Evolutionary conservation across 2,329 filamentous ascomycete genomes (phyloP), one percentile per base, ranked within the genome.

Genomic region (Cordyceps cateniannulata): DNA sequence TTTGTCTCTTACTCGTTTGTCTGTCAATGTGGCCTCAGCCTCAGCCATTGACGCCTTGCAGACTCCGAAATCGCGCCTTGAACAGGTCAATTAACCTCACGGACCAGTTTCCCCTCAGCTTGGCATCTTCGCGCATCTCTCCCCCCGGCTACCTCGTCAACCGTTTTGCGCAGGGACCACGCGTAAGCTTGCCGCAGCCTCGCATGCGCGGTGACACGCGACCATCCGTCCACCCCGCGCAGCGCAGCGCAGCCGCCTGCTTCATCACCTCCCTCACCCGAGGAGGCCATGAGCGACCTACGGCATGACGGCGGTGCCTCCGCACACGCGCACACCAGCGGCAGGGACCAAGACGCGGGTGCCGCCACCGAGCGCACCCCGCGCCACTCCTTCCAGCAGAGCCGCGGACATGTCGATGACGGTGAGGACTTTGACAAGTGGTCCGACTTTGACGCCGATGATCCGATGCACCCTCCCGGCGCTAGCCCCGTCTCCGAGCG

Each of bases 351-450:
- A 14, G 58, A 60, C 44, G 12, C 49, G 18, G 35, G 50, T 29
- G 29, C 32, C 50, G 24, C 16, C 22, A 32, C 45, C 5, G 51
- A 50, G 18, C 51, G 59, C 24, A 61, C 52, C 6, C 53, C 60
- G 29, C 60, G 52, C 7, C 60, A 61, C 53, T 61, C 60, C 6
- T 57, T 52, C 22, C 60, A 61, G 48, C 52, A 57, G 52, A 12
- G n/a, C 40, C 48, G 38, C 38, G 14, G 38, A 32, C n/a, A n/a
- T 9, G 50, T 6, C 12, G 22, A 27, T 7, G 44, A 29, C 16
- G 44, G 18, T 10, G 42, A 29, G 5, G 42, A 54, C 49, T 42
- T 60, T 12, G 58, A 29, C 29, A 40, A 38, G 27, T 60, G 58
- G 58, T 54, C 58, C 22, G 58, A 60, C 42, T 54, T 60, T 42